Evolutionary conservation across 2,329 filamentous ascomycete genomes (phyloP), one percentile per base, ranked within the genome.

Genomic region (Orbilia brochopaga): DNA sequence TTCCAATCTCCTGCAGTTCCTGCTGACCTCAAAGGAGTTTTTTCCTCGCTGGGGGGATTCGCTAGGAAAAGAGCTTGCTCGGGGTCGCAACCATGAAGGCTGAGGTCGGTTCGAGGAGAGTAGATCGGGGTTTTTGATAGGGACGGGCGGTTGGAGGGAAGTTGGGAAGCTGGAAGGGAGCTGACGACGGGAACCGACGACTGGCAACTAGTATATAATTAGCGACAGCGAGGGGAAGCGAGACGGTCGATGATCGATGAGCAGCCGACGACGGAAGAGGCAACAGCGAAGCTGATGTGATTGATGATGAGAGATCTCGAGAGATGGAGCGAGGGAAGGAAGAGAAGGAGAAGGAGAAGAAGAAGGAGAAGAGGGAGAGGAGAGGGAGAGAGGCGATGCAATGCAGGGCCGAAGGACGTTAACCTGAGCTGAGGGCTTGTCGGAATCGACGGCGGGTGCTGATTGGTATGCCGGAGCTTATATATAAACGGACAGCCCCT

Each of bases 1-100:
- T 79, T 78, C 56, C 46, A 79, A 78, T 81, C 86, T 90, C 87
- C 88, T 90, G 89, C 88, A 91, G 89, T 85, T 85, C 88, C 87
- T 85, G 88, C 88, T 90, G 88, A 88, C 87, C 87, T 89, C 86
- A 88, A 88, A 88, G 87, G 86, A 88, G 85, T 83, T 81, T 42
- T n/a, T 70, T 65, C 59, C 67, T 61, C 64, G 67, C 55, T 61
- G 67, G 61, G 65, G 56, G 50, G 52, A 72, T 57, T 70, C 67
- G 60, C 60, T 72, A 72, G 67, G 67, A 72, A 72, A 65, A 70
- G 48, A 32, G 46, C 59, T 55, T 72, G 46, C 54, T 50, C 60
- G 48, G 40, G 32, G 60, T 32, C 51, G 48, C 67, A 64, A 61
- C 55, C 67, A 72, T 72, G 58, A 64, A 72, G 55, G 67, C 60